phyloP scores from a whole-genome alignment of 179 eudicot genomes.

The Kewa caespitosa region DNA sequence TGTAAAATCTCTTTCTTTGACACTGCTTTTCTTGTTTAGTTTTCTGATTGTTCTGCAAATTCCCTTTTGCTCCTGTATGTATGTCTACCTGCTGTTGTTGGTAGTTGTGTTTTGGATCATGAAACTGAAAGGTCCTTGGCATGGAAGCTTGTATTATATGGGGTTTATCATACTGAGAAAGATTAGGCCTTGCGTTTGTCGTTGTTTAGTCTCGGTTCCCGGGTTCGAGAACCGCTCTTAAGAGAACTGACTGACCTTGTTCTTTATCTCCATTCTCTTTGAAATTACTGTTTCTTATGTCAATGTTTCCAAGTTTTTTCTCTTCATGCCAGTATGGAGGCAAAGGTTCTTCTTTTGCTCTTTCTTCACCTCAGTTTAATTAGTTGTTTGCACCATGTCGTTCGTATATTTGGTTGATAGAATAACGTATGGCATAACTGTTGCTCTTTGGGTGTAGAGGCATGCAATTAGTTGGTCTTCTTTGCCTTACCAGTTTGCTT shows the following conservation, averaged over 20 bases:
- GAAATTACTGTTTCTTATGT: not conserved
- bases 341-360: not conserved
- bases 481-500: not conserved
- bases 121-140: slow-evolving; percentile 16
- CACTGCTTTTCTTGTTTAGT: slow-evolving; percentile 9
- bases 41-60: slow-evolving; percentile 18
- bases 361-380: not conserved
- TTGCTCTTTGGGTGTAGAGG: not conserved
- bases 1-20: slow-evolving; percentile 19
- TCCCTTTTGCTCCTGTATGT: slow-evolving; percentile 7
- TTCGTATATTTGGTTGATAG: not conserved
- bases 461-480: not conserved
- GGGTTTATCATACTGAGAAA: not conserved
- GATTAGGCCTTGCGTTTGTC: not conserved
- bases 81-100: slow-evolving; percentile 10
- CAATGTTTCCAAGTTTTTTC: not conserved
- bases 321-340: not conserved
- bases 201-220: not conserved
- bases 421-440: not conserved
- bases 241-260: too few relatives aligned
- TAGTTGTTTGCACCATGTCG: not conserved
- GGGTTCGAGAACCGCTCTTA: not conserved
- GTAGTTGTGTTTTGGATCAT: slow-evolving; percentile 4
- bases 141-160: slow-evolving; percentile 11
- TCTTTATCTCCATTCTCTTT: not conserved